Evolutionary conservation across 2,329 filamentous ascomycete species (phyloP), one percentile per base, ranked within the genome.

Genomic region (Trichoderma atrobrunneum): DNA sequence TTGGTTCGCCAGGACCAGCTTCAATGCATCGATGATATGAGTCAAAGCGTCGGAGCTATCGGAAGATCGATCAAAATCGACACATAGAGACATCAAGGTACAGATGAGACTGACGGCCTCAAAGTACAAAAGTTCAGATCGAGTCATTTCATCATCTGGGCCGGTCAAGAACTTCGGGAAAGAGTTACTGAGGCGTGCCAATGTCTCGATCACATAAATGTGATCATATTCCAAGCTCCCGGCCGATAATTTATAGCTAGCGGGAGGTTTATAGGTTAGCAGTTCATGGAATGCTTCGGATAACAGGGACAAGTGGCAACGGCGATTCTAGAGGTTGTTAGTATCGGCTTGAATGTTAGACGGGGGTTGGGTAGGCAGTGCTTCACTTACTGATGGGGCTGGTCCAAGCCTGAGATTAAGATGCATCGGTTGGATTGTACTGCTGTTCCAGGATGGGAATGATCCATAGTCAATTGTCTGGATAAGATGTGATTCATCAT

Each of bases 241-340:
- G 3, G 78, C 74, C 0, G 82, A 74, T 32, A 83, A 85, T 75
- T 88, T 89, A 79, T 87, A 87, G 7, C 85, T 82, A 2, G 86
- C 81, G 0, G 86, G 83, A 1, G 86, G 81, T 66, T 84, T 86
- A 76, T 85, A 86, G 28, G 77, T 76, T 6, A 89, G 77, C 2
- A 87, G 74, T 62, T 88, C 85, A 16, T 88, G 80, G 75, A 87
- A 89, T 5, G 83, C 82, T 74, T 90, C 88, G 0, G 85, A 76
- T 0, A 87, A 78, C 14, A 89, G 76, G 0, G 80, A 79, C 0
- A 89, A 77, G 60, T 88, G 88, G 2, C 82, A 82, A 3, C 88
- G 85, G 2, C 79, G 79, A 73, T 84, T 85, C 87, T 89, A 72
- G 3, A 5, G 2, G 28, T 62, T 30, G 16, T 14, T n/a, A 30